These are phyloP conservation scores for Ampelomyces quisqualis DNA, from an alignment of 2,329 filamentous ascomycete species.

Conservation along the genomic window DNA sequence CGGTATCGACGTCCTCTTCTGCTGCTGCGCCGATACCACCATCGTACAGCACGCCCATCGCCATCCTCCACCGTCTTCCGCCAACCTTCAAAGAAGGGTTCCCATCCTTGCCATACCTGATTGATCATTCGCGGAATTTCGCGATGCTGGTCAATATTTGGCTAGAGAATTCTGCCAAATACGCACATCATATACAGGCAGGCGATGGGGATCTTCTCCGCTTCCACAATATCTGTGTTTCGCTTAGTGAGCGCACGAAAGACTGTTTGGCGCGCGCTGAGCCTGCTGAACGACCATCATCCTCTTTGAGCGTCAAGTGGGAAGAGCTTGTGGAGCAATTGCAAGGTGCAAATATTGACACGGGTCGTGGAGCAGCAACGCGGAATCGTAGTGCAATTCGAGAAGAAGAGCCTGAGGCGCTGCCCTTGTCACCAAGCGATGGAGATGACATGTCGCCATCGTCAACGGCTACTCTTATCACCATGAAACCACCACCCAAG, in stretches of 20 bases:
- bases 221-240: conserved; percentile 54
- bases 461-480: conserved; percentile 38
- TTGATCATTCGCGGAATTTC: conserved; percentile 84
- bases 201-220: conserved; percentile 50
- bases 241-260: conserved; percentile 50
- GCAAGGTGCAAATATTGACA: conserved; percentile 37
- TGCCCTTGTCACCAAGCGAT: conserved; percentile 25
- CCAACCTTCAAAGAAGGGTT: conserved; percentile 85
- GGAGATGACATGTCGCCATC: conserved; percentile 33
- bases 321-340: conserved; percentile 55
- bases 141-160: conserved; percentile 80
- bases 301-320: conserved; percentile 52
- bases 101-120: conserved; percentile 86
- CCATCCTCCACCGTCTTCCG: conserved; percentile 80
- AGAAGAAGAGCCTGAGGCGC: conserved; percentile 28
- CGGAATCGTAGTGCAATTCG: conserved; percentile 30
- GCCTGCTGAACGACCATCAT: conserved; percentile 54
- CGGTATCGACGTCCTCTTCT: conserved; percentile 67
- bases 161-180: conserved; percentile 58
- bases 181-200: conserved; percentile 41
- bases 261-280: conserved; percentile 55
- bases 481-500: conserved; percentile 35
- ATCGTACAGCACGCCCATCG: conserved; percentile 88
- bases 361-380: conserved; percentile 35
- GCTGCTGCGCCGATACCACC: conserved; percentile 68